Evolutionary conservation across 306 rosid species (phyloP), one percentile per base, ranked within the genome.

Genomic region (Citrullus amarus): DNA sequence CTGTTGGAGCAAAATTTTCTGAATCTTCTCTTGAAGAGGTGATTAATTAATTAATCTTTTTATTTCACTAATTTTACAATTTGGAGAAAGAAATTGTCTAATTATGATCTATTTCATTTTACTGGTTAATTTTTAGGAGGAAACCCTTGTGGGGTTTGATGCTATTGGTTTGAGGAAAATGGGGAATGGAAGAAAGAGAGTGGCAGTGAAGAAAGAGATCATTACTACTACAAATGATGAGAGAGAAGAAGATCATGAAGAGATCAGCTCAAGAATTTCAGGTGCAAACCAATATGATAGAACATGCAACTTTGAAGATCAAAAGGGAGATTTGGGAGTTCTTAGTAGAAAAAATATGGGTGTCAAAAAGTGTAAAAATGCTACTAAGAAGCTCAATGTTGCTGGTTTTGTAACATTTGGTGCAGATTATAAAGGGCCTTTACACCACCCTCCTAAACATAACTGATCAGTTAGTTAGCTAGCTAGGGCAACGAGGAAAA

Each of bases 211-310:
- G 22, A 71, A 22, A 69, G 75, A 44, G 75, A 69, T 22, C 13
- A 8, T 22, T 22, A 22, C 32, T 41, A 20, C 36, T 44, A 3
- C 32, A 43, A 22, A 48, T 77, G 71, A 77, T n/a, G 41, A 8
- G 43, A 73, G 61, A 73, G 28, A 51, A 51, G 22, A 71, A 44
- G 57, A 13, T 10, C 4, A 46, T 46, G 71, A 77, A 2, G 22
- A 22, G 22, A 22, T 22, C 22, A 39, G 11, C 28, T 59, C 80
- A 15, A 14, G 36, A 36, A 50, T 65, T 78, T 50, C 81, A 78
- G 81, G 81, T 78, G 81, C 81, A 78, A 78, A 63, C 80, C 58
- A 78, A 22, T 63, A 61, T 56, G 79, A 75, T 75, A 66, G 71
- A 32, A 75, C 72, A 58, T 78, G 61, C 57, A 61, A 62, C 61